Evolutionary conservation across 1,139 yeast genomes (phyloP).

Genomic region (Protomyces arabidopsidicola): DNA sequence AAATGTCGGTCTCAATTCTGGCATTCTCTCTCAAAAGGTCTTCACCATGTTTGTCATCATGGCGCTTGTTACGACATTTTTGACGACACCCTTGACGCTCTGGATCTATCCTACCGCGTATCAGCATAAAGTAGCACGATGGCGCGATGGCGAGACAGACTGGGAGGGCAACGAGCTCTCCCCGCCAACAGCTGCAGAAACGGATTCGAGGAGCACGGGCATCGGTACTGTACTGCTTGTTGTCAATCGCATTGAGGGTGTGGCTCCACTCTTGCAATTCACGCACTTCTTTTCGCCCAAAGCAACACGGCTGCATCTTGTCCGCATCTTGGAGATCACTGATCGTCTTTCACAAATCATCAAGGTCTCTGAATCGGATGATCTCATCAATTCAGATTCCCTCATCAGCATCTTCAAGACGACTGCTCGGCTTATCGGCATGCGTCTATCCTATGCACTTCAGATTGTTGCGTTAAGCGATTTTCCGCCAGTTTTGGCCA

Average conservation of each 20-base stretch:
- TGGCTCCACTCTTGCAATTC: constrained; percentile 27
- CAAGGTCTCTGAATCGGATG: constrained; percentile 30
- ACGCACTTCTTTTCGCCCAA: constrained; percentile 19
- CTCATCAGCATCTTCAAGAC: constrained; percentile 27
- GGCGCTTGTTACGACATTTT: constrained; percentile 70
- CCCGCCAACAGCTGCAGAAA: background rate
- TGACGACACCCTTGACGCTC: constrained; percentile 67
- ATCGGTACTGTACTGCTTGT: constrained; percentile 20
- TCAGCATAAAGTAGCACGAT: constrained; percentile 40
- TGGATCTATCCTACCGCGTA: constrained; percentile 54
- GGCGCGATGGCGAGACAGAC: constrained; percentile 44
- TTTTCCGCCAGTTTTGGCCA: constrained; percentile 17
- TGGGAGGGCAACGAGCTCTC: constrained; percentile 38
- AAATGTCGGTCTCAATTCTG: constrained; percentile 66
- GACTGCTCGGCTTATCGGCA: constrained; percentile 18
- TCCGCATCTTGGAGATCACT: constrained; percentile 29
- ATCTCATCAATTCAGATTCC: constrained; percentile 27
- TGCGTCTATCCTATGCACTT: constrained; percentile 24
- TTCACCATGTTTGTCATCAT: constrained; percentile 76
- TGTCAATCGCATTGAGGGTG: constrained; percentile 27
- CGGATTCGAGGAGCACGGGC: background rate
- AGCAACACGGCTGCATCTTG: constrained; percentile 8
- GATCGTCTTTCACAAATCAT: constrained; percentile 30
- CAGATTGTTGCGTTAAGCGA: constrained; percentile 26
- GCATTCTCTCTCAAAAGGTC: constrained; percentile 57